Base-by-base conservation (phyloP, 2,329 filamentous ascomycete species). In the Dactylellina leptospora region DNA sequence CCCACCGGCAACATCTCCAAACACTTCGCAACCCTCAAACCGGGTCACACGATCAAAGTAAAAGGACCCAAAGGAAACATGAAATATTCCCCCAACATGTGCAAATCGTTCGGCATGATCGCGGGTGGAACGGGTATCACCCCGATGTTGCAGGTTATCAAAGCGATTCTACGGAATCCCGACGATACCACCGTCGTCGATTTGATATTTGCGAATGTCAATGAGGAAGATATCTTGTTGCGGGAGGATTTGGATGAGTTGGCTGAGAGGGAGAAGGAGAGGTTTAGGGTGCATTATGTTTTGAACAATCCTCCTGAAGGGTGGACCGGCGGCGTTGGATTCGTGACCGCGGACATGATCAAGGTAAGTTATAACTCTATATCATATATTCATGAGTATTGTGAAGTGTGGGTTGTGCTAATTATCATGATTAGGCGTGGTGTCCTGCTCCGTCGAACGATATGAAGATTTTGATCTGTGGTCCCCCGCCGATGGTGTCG, bases 41-140 rank as follows among this genome's bases (percentile, higher is more conserved):
- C 97, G 72, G 93, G 93, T 74, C 88, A 96, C 81, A 89, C 86
- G 73, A 95, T 99, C 85, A 91, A 91, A 80, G 89, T 97, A 77
- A 88, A 87, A 77, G 95, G 95, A 8, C 95, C 95, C 81, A 97
- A 97, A 86, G 95, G 95, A 77, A 93, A 93, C 77, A 97, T 99
- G 85, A 91, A 96, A 74, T 99, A 99, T 83, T 91, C 89, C 16
- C 92, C 93, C 77, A 97, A 97, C 85, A 93, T 99, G 90, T 91
- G 93, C 77, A 89, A 91, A 75, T 91, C 91, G 82, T 96, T 99
- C 76, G 95, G 93, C 79, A 99, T 99, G 95, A 91, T 99, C 79
- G 92, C 95, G 75, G 95, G 95, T 76, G 95, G 95, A 75, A 97
- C 95, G 30, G 95, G 95, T 77, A 97, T 99, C 81, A 97, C 95